phyloP scores from a whole-genome alignment of 495 filamentous ascomycete species.

The Astrocystis sublimbata region DNA sequence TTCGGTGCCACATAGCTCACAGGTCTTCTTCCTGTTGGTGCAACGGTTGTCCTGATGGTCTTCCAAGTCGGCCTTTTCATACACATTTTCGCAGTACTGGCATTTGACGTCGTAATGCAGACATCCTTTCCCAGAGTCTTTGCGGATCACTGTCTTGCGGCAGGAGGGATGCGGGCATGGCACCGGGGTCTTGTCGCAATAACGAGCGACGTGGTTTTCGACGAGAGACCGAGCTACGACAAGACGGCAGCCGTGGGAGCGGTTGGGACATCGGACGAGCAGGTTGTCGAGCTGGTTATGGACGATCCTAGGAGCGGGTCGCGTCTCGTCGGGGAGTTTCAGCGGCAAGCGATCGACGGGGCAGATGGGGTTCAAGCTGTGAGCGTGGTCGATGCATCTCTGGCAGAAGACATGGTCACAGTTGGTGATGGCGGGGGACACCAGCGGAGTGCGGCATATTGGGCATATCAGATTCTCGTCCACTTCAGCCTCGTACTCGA shows the following conservation, averaged over 20 bases:
- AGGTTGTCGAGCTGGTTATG: conserved; percentile 73
- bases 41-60: conserved; percentile 42
- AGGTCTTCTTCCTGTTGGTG: conserved; percentile 37
- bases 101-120: conserved; percentile 50
- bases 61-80: conserved; percentile 43
- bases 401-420: conserved; percentile 74
- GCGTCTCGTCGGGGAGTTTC: conserved; percentile 29
- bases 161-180: conserved; percentile 60
- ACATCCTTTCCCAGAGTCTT: conserved; percentile 43
- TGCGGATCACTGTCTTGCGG: conserved; percentile 39
- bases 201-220: conserved; percentile 70
- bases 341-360: conserved; percentile 54
- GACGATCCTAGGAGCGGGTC: conserved; percentile 44
- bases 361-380: conserved; percentile 50
- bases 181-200: conserved; percentile 68
- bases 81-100: conserved; percentile 43
- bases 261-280: conserved; percentile 69
- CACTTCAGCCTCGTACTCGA: conserved; percentile 68
- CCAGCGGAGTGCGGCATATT: conserved; percentile 76
- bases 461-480: conserved; percentile 82
- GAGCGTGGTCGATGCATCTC: conserved; percentile 64
- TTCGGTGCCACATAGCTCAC: conserved; percentile 38
- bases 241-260: conserved; percentile 61
- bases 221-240: conserved; percentile 66
- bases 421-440: conserved; percentile 67